Evolutionary conservation across 208 protist genomes (phyloP), one percentile per base, ranked within the genome.

Genomic region (Acanthamoeba royreba): DNA sequence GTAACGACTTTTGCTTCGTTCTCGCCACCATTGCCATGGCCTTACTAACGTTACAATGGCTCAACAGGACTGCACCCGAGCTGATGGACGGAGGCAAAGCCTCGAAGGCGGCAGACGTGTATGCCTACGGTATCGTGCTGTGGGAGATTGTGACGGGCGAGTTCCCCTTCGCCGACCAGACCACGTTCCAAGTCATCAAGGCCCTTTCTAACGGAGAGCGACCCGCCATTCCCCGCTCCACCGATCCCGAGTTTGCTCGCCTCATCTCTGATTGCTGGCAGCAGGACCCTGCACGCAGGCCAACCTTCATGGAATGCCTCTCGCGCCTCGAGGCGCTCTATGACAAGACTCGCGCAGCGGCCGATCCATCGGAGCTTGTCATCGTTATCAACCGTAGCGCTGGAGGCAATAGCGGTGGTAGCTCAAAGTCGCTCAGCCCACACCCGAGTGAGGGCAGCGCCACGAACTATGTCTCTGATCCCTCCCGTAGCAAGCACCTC

Each of bases 61-160:
- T 11, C 9, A 7, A 35, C 49, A 53, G 85, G 85, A 77, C 85
- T 2, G 85, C 85, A 11, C 85, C 85, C 2, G 85, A 92, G 31
- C 22, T 74, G 46, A 46, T 77, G 52, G 85, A 92, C 31, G 52
- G 58, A 5, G 85, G 85, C 4, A 2, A 74, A 22, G 58, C 55
- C 11, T 72, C 58, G 31, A 74, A 74, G 33, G 55, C 58, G 58
- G 66, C 90, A 17, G 90, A 93, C 38, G 66, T 93, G 31, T 93
- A 93, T 19, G 90, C 90, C 28, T 93, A 69, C 33, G 90, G 90
- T 15, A 31, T 93, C 35, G 55, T 93, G 35, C 66, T 79, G 1
- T 93, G 90, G 90, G 58, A 77, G 74, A 42, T 87, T 8, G 22
- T 93, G 5, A 93, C 90, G 5, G 90, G 90, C 46, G 66, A 93